These are phyloP conservation scores for Suhomyces kunorum DNA, from an alignment of 1,139 yeast species.

Conservation along the genomic window DNA sequence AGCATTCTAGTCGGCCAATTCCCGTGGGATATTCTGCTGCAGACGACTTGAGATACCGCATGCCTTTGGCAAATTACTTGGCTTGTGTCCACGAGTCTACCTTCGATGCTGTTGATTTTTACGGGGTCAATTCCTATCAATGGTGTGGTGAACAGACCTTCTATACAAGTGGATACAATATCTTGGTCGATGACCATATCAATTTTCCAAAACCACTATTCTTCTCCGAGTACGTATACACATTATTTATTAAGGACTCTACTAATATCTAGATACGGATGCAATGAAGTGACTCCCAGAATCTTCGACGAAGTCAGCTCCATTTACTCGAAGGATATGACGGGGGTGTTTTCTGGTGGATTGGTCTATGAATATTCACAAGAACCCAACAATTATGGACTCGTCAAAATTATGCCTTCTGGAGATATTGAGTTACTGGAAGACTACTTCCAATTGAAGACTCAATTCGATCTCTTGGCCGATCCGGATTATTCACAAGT, in stretches of 20 bases:
- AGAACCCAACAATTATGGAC: conserved; percentile 86
- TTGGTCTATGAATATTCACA: conserved; percentile 88
- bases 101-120: conserved; percentile 75
- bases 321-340: conserved; percentile 73
- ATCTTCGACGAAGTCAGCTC: conserved; percentile 74
- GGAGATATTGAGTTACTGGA: conserved; percentile 57
- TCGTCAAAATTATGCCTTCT: conserved; percentile 60
- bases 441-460: conserved; percentile 56
- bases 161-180: conserved; percentile 77
- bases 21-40: conserved; percentile 98
- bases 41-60: conserved; percentile 77
- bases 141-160: conserved; percentile 96
- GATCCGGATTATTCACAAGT: conserved; percentile 29
- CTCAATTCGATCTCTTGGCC: conserved; percentile 43
- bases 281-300: conserved; percentile 83
- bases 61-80: conserved; percentile 74
- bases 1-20: conserved; percentile 60
- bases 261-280: conserved; percentile 53
- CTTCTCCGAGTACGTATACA: conserved; percentile 68
- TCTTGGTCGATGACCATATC: conserved; percentile 68
- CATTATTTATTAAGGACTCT: not conserved
- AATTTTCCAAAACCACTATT: conserved; percentile 76
- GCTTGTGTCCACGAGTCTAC: conserved; percentile 69
- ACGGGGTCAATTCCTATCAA: conserved; percentile 93
- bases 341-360: conserved; percentile 86